Evolutionary conservation across 1,284 basidiomycete genomes (phyloP), one percentile per base, ranked within the genome.

Genomic region (Irpex sp.): DNA sequence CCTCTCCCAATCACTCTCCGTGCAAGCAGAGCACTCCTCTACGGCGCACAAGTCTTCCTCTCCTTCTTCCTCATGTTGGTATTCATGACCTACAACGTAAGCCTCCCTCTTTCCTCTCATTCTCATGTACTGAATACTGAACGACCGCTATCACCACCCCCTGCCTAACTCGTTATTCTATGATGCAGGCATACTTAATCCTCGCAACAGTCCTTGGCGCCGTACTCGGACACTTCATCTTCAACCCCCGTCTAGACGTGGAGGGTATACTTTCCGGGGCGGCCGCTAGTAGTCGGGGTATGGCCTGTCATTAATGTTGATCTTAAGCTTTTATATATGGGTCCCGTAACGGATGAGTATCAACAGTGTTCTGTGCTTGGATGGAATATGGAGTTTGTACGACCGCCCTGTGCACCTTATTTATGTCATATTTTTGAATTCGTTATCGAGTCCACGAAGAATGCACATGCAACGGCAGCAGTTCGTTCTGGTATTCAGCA

Each of bases 31-130:
- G 88, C 92, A 3, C 63, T 74, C 3, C 72, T 91, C 34, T 93
- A 93, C 69, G 91, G 85, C 36, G 75, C 77, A 5, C 84, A 83
- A 4, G 85, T 91, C 36, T 87, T 88, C 74, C 72, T 93, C 59
- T 92, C 91, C 31, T 92, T 92, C 80, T 94, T 93, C 83, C 84
- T 93, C 70, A 93, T 94, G 92, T 78, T 94, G 62, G 84, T 94
- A 54, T 93, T 92, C 77, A 93, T 93, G 91, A 93, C 92, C 5
- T 93, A 93, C 77, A 93, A 93, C 67, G 91, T 92, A 65, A 64
- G 76, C 31, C 31, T 34, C 6, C 31, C 6, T 67, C 80, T 74
- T 51, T 26, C n/a, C 40, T 38, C 60, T 34, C 56, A 9, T 59
- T 47, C n/a, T 13, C n/a, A 1, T 47, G 40, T n/a, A 11, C 11